Evolutionary conservation across 2,329 filamentous ascomycete genomes (phyloP).

Genomic region (Akanthomyces lecanii): DNA sequence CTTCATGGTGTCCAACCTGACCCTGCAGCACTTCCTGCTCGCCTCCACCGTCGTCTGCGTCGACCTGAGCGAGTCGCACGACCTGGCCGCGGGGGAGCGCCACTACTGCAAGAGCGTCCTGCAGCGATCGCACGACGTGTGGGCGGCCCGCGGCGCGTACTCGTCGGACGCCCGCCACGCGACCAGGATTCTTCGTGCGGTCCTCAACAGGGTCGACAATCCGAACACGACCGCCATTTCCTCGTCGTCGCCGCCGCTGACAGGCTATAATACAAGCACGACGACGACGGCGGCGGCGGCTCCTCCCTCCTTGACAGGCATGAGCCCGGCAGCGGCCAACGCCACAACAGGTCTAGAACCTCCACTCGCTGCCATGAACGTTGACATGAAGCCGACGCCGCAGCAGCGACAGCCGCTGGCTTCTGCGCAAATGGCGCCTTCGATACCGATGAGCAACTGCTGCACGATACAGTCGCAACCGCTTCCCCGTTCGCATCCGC

Average conservation of each 20-base stretch:
- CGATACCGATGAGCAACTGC: background rate
- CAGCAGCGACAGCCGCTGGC: background rate
- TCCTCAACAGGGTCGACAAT: constrained; percentile 35
- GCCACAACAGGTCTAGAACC: background rate
- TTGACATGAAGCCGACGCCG: background rate
- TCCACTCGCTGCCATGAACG: constrained; percentile 9
- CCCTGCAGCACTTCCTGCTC: constrained; percentile 53
- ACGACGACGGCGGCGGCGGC: no score
- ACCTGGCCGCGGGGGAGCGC: constrained; percentile 30
- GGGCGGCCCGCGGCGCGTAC: constrained; percentile 34
- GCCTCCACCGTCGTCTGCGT: constrained; percentile 58
- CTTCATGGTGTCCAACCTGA: constrained; percentile 50
- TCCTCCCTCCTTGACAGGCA: background rate
- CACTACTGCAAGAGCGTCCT: constrained; percentile 34
- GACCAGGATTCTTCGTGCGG: constrained; percentile 38
- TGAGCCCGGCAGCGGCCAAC: background rate
- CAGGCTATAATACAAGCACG: background rate
- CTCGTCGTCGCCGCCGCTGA: background rate
- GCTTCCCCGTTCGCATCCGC: background rate
- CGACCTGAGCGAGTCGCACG: constrained; percentile 39
- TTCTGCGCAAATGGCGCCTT: background rate
- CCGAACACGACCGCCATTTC: background rate
- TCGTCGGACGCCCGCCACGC: constrained; percentile 43
- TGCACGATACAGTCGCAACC: background rate
- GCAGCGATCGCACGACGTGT: constrained; percentile 39